Conservation (phyloP, 2,329 filamentous ascomycete species). For the Alternaria panax region DNA sequence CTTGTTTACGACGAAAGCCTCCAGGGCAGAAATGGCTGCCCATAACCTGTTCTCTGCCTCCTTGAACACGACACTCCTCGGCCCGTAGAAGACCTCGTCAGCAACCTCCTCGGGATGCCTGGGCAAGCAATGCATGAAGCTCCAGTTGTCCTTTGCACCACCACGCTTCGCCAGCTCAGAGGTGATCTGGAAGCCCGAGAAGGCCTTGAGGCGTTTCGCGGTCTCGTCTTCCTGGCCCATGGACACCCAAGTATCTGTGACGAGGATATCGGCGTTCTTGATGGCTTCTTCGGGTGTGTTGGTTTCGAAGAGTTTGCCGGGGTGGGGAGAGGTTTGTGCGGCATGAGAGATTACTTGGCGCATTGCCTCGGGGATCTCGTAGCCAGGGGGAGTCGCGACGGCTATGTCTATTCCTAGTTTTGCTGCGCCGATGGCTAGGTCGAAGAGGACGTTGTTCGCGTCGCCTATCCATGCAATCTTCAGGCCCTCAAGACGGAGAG, state of each 20-base stretch:
- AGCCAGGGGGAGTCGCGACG: conserved; percentile 86
- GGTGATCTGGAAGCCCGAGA: conserved; percentile 91
- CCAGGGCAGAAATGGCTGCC: conserved; percentile 83
- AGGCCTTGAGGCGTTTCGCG: conserved; percentile 77
- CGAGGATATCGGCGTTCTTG: conserved; percentile 84
- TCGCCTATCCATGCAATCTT: conserved; percentile 98
- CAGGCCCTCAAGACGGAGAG: conserved; percentile 77
- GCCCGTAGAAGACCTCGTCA: conserved; percentile 93
- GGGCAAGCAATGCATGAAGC: conserved; percentile 98
- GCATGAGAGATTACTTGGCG: conserved; percentile 73
- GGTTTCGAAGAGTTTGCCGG: conserved; percentile 77
- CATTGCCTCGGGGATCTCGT: conserved; percentile 81
- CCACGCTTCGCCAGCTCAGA: conserved; percentile 81
- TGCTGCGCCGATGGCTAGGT: conserved; percentile 84
- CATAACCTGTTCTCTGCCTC: conserved; percentile 96
- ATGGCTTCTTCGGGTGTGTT: conserved; percentile 83
- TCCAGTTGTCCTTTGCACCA: conserved; percentile 88
- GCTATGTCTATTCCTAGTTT: conserved; percentile 88
- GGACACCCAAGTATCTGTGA: conserved; percentile 97
- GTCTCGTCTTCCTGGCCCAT: conserved; percentile 96
- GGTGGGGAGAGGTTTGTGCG: conserved; percentile 61
- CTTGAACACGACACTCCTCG: conserved; percentile 84
- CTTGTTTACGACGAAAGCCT: conserved; percentile 94
- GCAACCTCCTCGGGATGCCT: conserved; percentile 91
- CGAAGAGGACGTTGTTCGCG: conserved; percentile 95